Evolutionary conservation across 805 yeast genomes (phyloP), one percentile per base, ranked within the genome.

Genomic region (Priceomyces haplophilus): DNA sequence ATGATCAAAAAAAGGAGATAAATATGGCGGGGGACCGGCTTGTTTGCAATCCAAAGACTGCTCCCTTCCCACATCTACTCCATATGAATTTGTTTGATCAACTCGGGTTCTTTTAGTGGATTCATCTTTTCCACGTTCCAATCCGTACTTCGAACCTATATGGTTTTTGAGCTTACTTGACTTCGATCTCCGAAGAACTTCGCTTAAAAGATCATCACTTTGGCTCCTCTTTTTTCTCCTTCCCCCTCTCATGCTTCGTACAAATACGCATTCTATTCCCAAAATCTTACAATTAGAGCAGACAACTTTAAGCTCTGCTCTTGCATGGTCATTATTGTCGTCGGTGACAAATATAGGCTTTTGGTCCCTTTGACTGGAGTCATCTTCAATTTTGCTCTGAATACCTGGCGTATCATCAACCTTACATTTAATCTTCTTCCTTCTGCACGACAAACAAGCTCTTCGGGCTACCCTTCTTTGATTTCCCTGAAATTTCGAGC

Each of bases 381-480:
- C 24, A 8, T 21, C 8, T 21, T 13, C 34, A 10, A 11, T 19
- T 10, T 13, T 19, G 12, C 5, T 8, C 19, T 32, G n/a, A n/a
- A n/a, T n/a, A n/a, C n/a, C n/a, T n/a, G n/a, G n/a, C n/a, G n/a
- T n/a, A n/a, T n/a, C 34, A 3, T 32, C 34, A 5, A 34, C 86
- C 49, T 81, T 85, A 58, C 87, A 81, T 50, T 79, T 81, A 48
- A 81, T 70, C 51, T 82, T 81, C 62, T 78, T 79, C 50, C 78
- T 83, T 32, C 87, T 75, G 46, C 87, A 81, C 3, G 79, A 69
- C 4, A 82, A 62, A 55, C 86, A 81, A 0, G 86, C 86, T 37
- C 82, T 64, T 44, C 76, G 67, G 0, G 85, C 83, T 2, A 80
- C 85, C 4, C 73, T 65, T 18, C 81, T 61, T 45, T 68, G 66